Conservation (phyloP, 2,329 filamentous ascomycete genomes). For the Pleurostoma richardsiae region DNA sequence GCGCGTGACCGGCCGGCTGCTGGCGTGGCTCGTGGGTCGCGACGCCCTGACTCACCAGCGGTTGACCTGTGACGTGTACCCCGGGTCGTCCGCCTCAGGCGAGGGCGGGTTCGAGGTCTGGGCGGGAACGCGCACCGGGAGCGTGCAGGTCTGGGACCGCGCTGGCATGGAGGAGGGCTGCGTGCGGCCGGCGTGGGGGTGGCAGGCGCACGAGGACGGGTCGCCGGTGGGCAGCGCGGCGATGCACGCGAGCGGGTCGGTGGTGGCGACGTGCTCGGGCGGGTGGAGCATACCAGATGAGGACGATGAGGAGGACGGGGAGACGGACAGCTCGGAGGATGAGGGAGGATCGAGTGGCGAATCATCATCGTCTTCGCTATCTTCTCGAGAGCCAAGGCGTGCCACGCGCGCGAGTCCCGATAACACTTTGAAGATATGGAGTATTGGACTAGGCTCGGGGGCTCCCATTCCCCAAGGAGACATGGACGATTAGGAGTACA, state of each 20-base stretch:
- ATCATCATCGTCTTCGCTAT: no score
- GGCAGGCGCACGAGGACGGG: constrained; percentile 32
- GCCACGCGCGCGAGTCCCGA: no score
- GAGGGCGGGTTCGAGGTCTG: constrained; percentile 53
- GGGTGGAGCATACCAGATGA: constrained; percentile 36
- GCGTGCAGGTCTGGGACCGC: constrained; percentile 53
- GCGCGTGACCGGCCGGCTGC: constrained; percentile 50
- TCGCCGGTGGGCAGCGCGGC: constrained; percentile 43
- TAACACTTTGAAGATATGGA: neutral
- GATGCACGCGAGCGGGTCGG: constrained; percentile 50
- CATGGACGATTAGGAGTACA: constrained; percentile 1
- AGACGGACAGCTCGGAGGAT: neutral
- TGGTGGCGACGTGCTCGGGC: constrained; percentile 52
- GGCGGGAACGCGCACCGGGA: constrained; percentile 51
- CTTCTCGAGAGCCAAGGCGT: no score
- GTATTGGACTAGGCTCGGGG: constrained; percentile 17
- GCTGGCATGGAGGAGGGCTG: constrained; percentile 43
- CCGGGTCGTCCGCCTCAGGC: constrained; percentile 19
- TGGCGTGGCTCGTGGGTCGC: constrained; percentile 48
- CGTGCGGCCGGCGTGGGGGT: constrained; percentile 41
- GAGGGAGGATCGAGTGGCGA: no score
- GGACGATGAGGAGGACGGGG: constrained; percentile 6
- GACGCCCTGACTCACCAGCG: constrained; percentile 49
- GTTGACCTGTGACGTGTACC: constrained; percentile 50
- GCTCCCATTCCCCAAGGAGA: constrained; percentile 1